Evolutionary conservation across 352 stramenopile species (phyloP), one percentile per base, ranked within the genome.

Genomic region (Halophytophthora batemanensis): DNA sequence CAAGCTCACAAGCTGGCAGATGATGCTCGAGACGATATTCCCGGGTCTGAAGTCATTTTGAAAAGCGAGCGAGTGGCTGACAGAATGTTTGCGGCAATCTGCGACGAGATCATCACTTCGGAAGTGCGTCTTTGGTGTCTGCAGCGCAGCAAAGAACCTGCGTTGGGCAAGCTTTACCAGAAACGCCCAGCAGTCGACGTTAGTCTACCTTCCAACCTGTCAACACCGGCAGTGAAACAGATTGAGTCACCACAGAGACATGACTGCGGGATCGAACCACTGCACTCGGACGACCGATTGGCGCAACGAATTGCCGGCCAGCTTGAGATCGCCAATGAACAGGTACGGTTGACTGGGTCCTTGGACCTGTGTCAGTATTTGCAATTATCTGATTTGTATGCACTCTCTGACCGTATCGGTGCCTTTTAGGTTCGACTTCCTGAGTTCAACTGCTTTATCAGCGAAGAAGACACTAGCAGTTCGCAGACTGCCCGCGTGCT

Each of bases 381-480:
- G 33, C 43, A 38, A 52, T 34, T 40, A 22, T 37, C 22, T 44
- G 22, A 35, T 7, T 41, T 17, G 5, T 14, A 5, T 57, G 4
- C n/a, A 39, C 42, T 23, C 21, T 38, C 35, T 14, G 14, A 7
- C 4, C 6, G 6, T 19, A 21, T 40, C 14, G 10, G 19, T 25
- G 15, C 15, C 28, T 36, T 40, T 10, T 34, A 77, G 67, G 39
- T 77, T 19, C 35, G 8, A 1, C 40, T 74, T 21, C 53, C 50
- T 41, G n/a, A 8, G 0, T 59, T 59, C n/a, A 12, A 29, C 17
- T 17, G 15, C 15, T 35, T 61, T 1, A 35, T 41, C 8, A 10
- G 1, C 46, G 25, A 34, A 4, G 50, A 45, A 39, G 12, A 12
- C 19, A 8, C 4, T 8, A 14, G 56, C 39, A 25, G 36, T 19